Base-by-base conservation (phyloP, 2,329 filamentous ascomycete genomes). In the Cladosporium halotolerans region DNA sequence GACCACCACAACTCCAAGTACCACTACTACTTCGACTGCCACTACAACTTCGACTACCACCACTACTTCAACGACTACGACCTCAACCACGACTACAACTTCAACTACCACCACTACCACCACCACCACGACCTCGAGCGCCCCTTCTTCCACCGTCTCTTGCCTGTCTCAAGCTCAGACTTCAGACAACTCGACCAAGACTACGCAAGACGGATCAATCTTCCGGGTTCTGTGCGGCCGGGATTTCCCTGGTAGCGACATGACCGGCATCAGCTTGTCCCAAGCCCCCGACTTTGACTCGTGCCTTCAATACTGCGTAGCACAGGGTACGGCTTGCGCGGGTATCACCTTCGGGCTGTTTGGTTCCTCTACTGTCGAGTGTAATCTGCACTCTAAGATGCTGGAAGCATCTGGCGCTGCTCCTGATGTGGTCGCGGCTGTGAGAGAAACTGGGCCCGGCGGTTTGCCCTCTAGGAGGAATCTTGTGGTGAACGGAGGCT, bases 261-360 rank as follows among this genome's bases (percentile, higher is more conserved):
- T 50, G 7, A 31, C 31, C 9, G 48, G 48, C 7, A 14, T 39
- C 36, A 44, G 32, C n/a, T 31, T 32, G 4, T 43, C 42, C n/a
- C 40, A 43, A 19, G 28, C 44, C 5, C 7, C 33, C 1, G 34
- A 44, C 32, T 31, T 44, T 9, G 31, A 44, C 13, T 40, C 31
- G 8, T 51, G 48, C 11, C 34, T 36, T 2, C 40, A 51, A 40
- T 40, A 43, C 14, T 51, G 48, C 9, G 48, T 40, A n/a, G 48
- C 28, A 2, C 32, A 38, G 9, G 48, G 48, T 10, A 51, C 48
- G 9, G 14, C 33, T 9, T 51, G 48, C 14, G 48, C 48, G 2
- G 48, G 48, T 3, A n/a, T 36, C 32, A 51, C 48, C 5, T 51
- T 28, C 16, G 48, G 31, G 9, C 13, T 4, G 7, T n/a, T 36